A percentile compares a stretch with the other conserved stretches of the same genome.
Conservation (phyloP, 768 basidiomycete genomes). For the Xerocomus spinulosus region DNA sequence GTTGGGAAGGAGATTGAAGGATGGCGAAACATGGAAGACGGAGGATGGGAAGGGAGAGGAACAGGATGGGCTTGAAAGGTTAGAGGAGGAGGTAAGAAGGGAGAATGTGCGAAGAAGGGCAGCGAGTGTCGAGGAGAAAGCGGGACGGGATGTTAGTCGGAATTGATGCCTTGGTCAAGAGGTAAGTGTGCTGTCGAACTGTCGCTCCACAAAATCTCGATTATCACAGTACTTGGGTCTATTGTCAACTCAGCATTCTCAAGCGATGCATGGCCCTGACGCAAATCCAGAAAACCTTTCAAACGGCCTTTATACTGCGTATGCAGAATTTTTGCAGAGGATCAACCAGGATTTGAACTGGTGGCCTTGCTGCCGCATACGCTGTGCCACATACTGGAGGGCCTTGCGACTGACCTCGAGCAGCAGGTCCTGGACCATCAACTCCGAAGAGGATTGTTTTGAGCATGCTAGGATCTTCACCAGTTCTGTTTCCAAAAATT, state of each 20-base stretch:
- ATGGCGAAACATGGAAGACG: conserved; percentile 31
- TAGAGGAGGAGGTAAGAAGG: conserved; percentile 25
- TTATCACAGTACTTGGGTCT: too few relatives aligned
- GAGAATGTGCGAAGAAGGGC: conserved; percentile 27
- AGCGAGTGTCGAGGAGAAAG: not conserved
- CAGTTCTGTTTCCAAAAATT: not conserved
- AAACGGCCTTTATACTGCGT: conserved; percentile 3
- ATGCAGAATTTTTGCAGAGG: conserved; percentile 2
- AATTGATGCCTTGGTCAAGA: not conserved
- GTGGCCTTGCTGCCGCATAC: conserved; percentile 6
- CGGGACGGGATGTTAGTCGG: not conserved
- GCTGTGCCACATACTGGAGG: conserved; percentile 6
- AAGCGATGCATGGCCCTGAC: conserved; percentile 4
- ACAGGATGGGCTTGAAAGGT: conserved; percentile 21
- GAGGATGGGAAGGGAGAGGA: conserved; percentile 32
- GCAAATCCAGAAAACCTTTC: conserved; percentile 10
- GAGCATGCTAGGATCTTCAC: not conserved
- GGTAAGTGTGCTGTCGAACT: conserved; percentile 5
- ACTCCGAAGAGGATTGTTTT: not conserved
- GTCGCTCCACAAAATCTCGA: too few relatives aligned
- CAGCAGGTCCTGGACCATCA: not conserved
- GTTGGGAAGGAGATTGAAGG: conserved; percentile 47
- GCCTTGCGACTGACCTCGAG: not conserved
- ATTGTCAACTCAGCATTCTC: conserved; percentile 12
- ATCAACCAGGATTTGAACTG: not conserved